Percentiles rank a stretch among this genome's conserved stretches.
Conservation (phyloP, 371 early-diverging fungal genomes). For the Entomophthora muscae region DNA sequence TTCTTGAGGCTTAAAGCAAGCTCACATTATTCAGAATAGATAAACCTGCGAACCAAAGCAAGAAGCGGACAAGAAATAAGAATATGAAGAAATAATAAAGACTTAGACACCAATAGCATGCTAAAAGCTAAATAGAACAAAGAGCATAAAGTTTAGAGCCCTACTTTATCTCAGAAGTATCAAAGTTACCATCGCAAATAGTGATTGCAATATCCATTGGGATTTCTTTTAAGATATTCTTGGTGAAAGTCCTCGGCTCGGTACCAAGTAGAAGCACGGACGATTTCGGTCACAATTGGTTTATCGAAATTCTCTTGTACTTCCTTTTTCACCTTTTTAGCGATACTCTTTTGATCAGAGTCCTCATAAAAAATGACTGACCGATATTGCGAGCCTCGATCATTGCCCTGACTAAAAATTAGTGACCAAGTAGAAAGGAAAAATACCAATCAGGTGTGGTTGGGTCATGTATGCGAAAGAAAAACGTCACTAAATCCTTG, state of each 20-base stretch:
- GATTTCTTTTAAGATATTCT: slow-evolving; percentile 35
- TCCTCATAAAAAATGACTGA: slow-evolving; percentile 68
- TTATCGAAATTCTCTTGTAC: slow-evolving; percentile 37
- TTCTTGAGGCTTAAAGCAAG: too few relatives aligned
- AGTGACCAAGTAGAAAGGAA: too few relatives aligned
- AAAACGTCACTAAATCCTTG: slow-evolving; percentile 51
- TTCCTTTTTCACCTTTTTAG: slow-evolving; percentile 41
- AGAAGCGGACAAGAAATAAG: too few relatives aligned
- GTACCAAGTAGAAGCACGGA: slow-evolving; percentile 49
- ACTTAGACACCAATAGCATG: too few relatives aligned
- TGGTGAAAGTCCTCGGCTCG: slow-evolving; percentile 85
- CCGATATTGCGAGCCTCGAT: slow-evolving; percentile 73
- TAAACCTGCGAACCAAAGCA: too few relatives aligned
- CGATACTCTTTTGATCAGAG: slow-evolving; percentile 47
- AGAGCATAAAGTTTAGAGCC: too few relatives aligned
- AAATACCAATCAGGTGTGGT: slow-evolving; percentile 26
- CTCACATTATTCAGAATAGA: too few relatives aligned
- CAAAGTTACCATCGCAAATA: not conserved
- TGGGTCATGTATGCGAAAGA: slow-evolving; percentile 68
- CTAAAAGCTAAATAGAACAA: too few relatives aligned
- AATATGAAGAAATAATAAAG: too few relatives aligned
- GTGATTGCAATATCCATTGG: slow-evolving; percentile 11
- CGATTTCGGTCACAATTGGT: slow-evolving; percentile 55
- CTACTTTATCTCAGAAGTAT: too few relatives aligned
- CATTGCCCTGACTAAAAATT: slow-evolving; percentile 36